A percentile compares a stretch with the other conserved stretches of the same genome.
Evolutionary conservation across 345 rosid species (phyloP).

Genomic region (Stellera chamaejasme): DNA sequence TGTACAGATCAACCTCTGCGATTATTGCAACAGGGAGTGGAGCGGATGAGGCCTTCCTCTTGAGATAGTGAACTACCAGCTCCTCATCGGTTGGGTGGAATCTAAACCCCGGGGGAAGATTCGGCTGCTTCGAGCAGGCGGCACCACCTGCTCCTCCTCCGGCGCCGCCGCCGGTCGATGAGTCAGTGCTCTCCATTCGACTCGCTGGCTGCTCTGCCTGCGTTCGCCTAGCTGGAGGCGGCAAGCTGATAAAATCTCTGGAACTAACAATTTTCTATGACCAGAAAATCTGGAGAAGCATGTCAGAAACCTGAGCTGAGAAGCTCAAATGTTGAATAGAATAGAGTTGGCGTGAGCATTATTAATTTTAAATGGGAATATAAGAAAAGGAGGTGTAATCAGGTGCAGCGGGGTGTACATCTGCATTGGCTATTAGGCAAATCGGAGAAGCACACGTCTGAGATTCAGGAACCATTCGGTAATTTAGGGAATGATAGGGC

Average conservation of each 20-base stretch:
- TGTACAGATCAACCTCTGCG: slow-evolving; percentile 88
- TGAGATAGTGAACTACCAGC: slow-evolving; percentile 84
- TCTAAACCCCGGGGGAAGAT: slow-evolving; percentile 92
- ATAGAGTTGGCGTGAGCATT: slow-evolving; percentile 17
- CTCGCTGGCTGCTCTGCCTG: too few species aligned
- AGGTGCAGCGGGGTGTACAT: not conserved
- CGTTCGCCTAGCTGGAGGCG: too few species aligned
- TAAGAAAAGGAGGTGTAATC: not conserved
- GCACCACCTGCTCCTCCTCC: too few species aligned
- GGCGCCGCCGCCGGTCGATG: slow-evolving; percentile 32
- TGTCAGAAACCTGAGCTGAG: too few species aligned
- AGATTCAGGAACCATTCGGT: not conserved
- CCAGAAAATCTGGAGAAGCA: too few species aligned
- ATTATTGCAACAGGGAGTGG: slow-evolving; percentile 80
- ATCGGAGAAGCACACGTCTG: slow-evolving; percentile 3
- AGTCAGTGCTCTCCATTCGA: slow-evolving; percentile 74
- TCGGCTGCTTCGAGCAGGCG: slow-evolving; percentile 44
- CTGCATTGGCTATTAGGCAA: not conserved
- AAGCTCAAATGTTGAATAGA: slow-evolving; percentile 13
- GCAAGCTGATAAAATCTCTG: too few species aligned
- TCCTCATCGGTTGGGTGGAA: slow-evolving; percentile 99
- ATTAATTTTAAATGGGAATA: slow-evolving; percentile 17
- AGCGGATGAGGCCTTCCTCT: slow-evolving; percentile 64
- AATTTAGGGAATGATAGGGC: not conserved
- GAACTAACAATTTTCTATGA: too few species aligned